phyloP scores from a whole-genome alignment of 1,139 yeast species.

The Diutina rugosa region DNA sequence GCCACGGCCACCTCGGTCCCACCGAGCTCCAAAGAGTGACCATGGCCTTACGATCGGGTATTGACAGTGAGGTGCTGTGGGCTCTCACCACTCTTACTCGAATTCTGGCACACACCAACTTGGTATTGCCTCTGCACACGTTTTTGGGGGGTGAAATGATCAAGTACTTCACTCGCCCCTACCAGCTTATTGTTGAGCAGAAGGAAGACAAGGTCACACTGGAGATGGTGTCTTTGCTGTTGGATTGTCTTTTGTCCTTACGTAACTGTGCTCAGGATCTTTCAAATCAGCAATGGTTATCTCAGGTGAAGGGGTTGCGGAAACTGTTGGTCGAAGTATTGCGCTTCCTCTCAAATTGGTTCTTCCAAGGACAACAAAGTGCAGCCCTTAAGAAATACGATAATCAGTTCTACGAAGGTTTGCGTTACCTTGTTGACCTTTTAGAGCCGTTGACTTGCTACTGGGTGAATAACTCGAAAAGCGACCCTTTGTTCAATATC shows the following conservation, averaged over 20 bases:
- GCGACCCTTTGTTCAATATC: constrained; percentile 46
- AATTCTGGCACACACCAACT: constrained; percentile 38
- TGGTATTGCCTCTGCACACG: constrained; percentile 36
- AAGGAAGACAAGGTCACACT: constrained; percentile 14
- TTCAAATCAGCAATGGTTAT: constrained; percentile 68
- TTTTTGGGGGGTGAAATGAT: constrained; percentile 40
- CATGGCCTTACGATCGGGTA: constrained; percentile 50
- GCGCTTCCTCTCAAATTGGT: constrained; percentile 32
- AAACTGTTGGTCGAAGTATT: constrained; percentile 33
- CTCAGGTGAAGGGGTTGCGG: constrained; percentile 39
- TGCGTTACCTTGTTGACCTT: constrained; percentile 63
- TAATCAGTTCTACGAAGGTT: constrained; percentile 43
- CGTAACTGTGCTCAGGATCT: constrained; percentile 78
- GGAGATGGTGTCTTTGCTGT: constrained; percentile 27
- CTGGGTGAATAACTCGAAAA: constrained; percentile 56
- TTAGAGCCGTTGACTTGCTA: constrained; percentile 79
- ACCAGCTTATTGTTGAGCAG: constrained; percentile 14
- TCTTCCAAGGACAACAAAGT: constrained; percentile 12
- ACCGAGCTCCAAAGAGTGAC: constrained; percentile 45
- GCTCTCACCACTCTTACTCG: constrained; percentile 49
- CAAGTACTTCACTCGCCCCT: constrained; percentile 24
- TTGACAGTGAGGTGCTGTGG: constrained; percentile 52
- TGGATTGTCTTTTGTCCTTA: constrained; percentile 57
- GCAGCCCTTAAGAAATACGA: constrained; percentile 14
- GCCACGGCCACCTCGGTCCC: constrained; percentile 38